A percentile compares a stretch with the other conserved stretches of the same genome.
Conservation (phyloP, 2,329 filamentous ascomycete species). For the Hirsutella minnesotensis region DNA sequence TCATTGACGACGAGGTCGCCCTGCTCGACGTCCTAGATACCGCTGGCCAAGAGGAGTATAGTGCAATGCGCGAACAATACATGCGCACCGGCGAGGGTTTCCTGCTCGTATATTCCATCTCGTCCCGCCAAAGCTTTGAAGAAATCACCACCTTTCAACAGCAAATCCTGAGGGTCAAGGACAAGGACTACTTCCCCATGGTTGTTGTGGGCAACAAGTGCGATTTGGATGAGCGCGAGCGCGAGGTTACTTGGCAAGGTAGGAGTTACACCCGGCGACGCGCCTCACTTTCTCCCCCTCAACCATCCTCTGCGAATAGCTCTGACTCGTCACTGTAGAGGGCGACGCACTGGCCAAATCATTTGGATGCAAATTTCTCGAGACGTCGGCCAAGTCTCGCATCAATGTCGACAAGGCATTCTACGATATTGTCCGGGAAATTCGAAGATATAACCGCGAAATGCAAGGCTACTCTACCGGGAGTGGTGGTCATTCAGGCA, state of each 20-base stretch:
- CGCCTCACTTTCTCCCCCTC: background rate
- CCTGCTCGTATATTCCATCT: slow-evolving; percentile 96
- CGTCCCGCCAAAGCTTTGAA: slow-evolving; percentile 91
- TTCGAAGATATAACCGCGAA: slow-evolving; percentile 95
- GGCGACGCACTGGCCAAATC: slow-evolving; percentile 74
- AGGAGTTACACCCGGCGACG: slow-evolving; percentile 18
- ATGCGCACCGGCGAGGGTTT: slow-evolving; percentile 99
- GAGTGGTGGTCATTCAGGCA: slow-evolving; percentile 51
- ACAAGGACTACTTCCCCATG: slow-evolving; percentile 99
- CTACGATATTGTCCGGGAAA: slow-evolving; percentile 96
- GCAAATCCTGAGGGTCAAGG: slow-evolving; percentile 96
- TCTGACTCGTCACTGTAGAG: slow-evolving; percentile 44
- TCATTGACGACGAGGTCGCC: slow-evolving; percentile 96
- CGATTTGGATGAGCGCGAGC: slow-evolving; percentile 76
- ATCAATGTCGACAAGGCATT: slow-evolving; percentile 98
- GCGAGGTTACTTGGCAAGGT: slow-evolving; percentile 89
- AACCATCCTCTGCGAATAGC: background rate
- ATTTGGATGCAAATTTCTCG: slow-evolving; percentile 97
- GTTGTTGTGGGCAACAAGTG: slow-evolving; percentile 99
- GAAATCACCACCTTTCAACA: slow-evolving; percentile 98
- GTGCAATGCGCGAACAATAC: slow-evolving; percentile 98
- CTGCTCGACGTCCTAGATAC: slow-evolving; percentile 97
- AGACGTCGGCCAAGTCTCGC: slow-evolving; percentile 95
- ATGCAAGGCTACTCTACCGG: slow-evolving; percentile 78
- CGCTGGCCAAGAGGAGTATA: slow-evolving; percentile 97